These are phyloP conservation scores for Epichloe amarillans DNA, from an alignment of 2,329 filamentous ascomycete species.

Conservation along the genomic window DNA sequence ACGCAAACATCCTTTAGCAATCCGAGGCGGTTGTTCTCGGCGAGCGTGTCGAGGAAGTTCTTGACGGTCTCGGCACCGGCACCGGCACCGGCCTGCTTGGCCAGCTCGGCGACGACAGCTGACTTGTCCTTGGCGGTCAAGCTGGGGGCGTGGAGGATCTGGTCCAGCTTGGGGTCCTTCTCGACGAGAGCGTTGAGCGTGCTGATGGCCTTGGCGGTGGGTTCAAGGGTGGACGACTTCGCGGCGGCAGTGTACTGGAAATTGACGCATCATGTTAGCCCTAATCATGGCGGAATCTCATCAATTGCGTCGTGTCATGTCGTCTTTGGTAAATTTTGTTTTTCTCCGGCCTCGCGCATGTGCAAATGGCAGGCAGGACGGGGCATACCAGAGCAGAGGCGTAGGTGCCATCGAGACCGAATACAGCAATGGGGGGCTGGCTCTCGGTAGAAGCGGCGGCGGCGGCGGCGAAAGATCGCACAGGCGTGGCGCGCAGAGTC, in stretches of 20 bases:
- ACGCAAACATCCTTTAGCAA: slow-evolving; percentile 68
- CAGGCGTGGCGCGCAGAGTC: slow-evolving; percentile 32
- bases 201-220: slow-evolving; percentile 67
- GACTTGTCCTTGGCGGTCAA: slow-evolving; percentile 70
- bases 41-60: slow-evolving; percentile 84
- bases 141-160: slow-evolving; percentile 68
- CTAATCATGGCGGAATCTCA: too few species aligned
- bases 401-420: slow-evolving; percentile 95
- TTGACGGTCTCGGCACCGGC: slow-evolving; percentile 76
- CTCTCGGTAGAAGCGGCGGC: slow-evolving; percentile 49
- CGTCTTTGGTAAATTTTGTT: background rate
- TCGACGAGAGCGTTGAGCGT: slow-evolving; percentile 59
- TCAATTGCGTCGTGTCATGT: background rate
- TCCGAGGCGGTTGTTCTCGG: slow-evolving; percentile 90
- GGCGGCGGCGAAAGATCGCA: slow-evolving; percentile 65
- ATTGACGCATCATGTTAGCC: slow-evolving; percentile 16
- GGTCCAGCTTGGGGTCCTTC: slow-evolving; percentile 68
- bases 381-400: slow-evolving; percentile 86
- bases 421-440: slow-evolving; percentile 87
- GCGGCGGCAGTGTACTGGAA: slow-evolving; percentile 85
- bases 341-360: background rate
- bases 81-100: slow-evolving; percentile 57
- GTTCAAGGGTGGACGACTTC: slow-evolving; percentile 77
- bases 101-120: slow-evolving; percentile 73
- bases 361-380: slow-evolving; percentile 2